Evolutionary conservation across 1,284 basidiomycete genomes (phyloP).

Genomic region (Tremellales sp.): DNA sequence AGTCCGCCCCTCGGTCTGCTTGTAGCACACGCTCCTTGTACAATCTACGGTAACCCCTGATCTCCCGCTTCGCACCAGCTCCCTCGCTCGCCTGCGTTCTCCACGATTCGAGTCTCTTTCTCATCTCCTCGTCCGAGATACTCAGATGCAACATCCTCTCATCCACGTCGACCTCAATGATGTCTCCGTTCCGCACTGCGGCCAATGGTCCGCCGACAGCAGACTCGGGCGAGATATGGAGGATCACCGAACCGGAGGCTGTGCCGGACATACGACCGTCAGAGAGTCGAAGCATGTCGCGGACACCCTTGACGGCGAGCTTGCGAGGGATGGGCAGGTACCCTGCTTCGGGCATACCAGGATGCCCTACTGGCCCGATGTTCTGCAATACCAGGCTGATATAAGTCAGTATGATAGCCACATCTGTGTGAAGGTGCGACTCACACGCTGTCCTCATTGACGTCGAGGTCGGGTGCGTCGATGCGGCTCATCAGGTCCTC

Average conservation of each 20-base stretch:
- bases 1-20: constrained; percentile 40
- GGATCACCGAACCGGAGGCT: constrained; percentile 40
- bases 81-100: neutral
- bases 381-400: constrained; percentile 38
- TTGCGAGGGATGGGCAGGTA: constrained; percentile 45
- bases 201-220: constrained; percentile 44
- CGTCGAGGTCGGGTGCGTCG: constrained; percentile 34
- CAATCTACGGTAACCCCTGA: constrained; percentile 37
- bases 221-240: constrained; percentile 46
- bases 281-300: constrained; percentile 44
- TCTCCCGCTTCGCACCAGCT: neutral
- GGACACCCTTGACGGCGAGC: constrained; percentile 38
- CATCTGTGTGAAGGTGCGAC: neutral
- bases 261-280: constrained; percentile 47
- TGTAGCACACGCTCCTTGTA: constrained; percentile 36
- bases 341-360: constrained; percentile 48
- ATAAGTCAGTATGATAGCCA: neutral
- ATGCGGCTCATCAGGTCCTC: constrained; percentile 37
- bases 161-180: constrained; percentile 37
- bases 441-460: constrained; percentile 27
- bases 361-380: constrained; percentile 41
- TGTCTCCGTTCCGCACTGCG: constrained; percentile 39
- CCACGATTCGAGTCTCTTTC: constrained; percentile 22
- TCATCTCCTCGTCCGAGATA: constrained; percentile 25
- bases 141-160: constrained; percentile 21